These are phyloP conservation scores for Trametopsis cervina DNA, from an alignment of 768 basidiomycete genomes.

Conservation along the genomic window DNA sequence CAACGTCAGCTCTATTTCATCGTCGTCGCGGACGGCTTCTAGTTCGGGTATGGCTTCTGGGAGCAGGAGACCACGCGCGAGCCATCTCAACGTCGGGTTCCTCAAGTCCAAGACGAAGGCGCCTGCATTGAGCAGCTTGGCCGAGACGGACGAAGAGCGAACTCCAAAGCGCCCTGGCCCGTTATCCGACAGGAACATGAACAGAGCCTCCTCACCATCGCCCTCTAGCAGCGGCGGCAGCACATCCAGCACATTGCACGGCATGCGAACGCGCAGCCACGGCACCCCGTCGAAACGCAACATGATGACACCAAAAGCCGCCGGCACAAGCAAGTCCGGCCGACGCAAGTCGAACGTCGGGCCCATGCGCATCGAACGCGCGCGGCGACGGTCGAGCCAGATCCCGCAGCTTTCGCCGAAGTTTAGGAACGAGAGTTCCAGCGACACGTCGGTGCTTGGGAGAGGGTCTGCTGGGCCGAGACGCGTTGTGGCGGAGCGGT, in stretches of 20 bases:
- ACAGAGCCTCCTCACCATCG: conserved; percentile 32
- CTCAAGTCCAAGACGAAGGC: conserved; percentile 43
- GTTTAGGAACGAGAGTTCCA: conserved; percentile 23
- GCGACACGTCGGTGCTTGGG: conserved; percentile 4
- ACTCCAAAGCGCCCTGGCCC: conserved; percentile 31
- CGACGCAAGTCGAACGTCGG: conserved; percentile 72
- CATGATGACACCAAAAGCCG: conserved; percentile 38
- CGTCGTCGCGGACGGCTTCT: conserved; percentile 8
- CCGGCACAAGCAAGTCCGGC: conserved; percentile 30
- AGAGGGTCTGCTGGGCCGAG: conserved; percentile 26
- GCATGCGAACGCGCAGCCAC: conserved; percentile 1
- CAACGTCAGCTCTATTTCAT: conserved; percentile 43
- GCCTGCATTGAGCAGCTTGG: conserved; percentile 53
- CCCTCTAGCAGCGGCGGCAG: conserved; percentile 23
- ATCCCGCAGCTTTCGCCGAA: conserved; percentile 62
- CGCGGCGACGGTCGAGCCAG: conserved; percentile 70
- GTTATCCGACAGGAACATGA: conserved; percentile 64
- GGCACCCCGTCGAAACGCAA: conserved; percentile 44
- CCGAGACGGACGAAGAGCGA: conserved; percentile 62
- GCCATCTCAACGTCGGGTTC: conserved; percentile 65
- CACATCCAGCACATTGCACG: conserved; percentile 15
- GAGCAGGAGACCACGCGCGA: conserved; percentile 48
- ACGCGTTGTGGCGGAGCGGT: conserved; percentile 36
- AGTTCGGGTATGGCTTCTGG: conserved; percentile 7
- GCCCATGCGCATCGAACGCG: conserved; percentile 66